Evolutionary conservation across 495 filamentous ascomycete species (phyloP), one percentile per base, ranked within the genome.

Genomic region (Trichocladium antarcticum): DNA sequence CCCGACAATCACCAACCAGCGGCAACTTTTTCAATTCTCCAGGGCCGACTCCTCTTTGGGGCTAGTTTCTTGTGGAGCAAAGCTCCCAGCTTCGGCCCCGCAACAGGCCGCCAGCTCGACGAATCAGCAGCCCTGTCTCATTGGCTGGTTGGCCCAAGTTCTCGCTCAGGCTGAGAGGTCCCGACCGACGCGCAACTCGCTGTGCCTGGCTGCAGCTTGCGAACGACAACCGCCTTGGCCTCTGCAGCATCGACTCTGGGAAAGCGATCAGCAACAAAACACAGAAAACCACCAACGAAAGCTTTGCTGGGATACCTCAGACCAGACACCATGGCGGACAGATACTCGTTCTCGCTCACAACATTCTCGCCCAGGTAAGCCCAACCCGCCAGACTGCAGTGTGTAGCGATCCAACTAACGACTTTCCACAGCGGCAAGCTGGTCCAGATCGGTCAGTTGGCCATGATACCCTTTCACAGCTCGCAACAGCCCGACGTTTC

Each of bases 341-440:
- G 93, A 74, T 99, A 99, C 69, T 96, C 92, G 39, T 99, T 97
- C 83, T 97, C 93, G 34, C 77, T 99, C 61, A 99, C 92, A 42
- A 99, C 92, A 50, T 99, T 99, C 83, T 97, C 92, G 57, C 92
- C 92, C 59, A 98, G 90, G 92, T 95, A 88, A 74, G 77, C 59
- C 41, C 24, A 36, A 48, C 11, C 39, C 51, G 2, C 37, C 22
- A 44, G 41, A 34, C 35, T 49, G 29, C 49, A 43, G 44, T 32
- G 47, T 51, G n/a, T 28, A 36, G 19, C 35, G 19, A 52, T 45
- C 24, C 24, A 27, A 49, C 38, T 37, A 29, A 51, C 42, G 16
- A 5, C n/a, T n/a, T 22, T 32, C n/a, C 39, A 60, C 61, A 95
- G 89, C 73, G 89, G 89, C 60, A 96, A 96, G 74, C 83, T 96